A percentile compares a stretch with the other conserved stretches of the same genome.
phyloP scores from a whole-genome alignment of 1,139 yeast genomes.

The Debaryomyces sp. region DNA sequence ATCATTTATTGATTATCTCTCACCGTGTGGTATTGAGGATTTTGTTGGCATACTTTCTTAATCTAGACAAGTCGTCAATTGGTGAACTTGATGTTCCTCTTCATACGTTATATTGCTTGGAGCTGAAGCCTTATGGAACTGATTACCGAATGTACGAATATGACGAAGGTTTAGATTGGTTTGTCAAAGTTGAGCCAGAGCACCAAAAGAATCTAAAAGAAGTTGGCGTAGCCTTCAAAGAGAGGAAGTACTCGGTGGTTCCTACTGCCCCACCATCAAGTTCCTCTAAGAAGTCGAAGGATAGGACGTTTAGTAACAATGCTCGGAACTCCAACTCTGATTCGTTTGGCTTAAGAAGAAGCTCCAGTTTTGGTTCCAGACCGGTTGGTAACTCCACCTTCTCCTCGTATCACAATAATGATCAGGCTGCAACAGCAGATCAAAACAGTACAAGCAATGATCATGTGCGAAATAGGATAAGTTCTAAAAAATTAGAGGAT shows the following conservation, averaged over 20 bases:
- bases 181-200: constrained; percentile 70
- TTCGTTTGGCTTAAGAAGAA: constrained; percentile 21
- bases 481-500: constrained; percentile 18
- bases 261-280: constrained; percentile 68
- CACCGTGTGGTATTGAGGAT: constrained; percentile 93
- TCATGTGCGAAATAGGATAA: constrained; percentile 10
- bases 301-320: constrained; percentile 2
- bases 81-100: constrained; percentile 92
- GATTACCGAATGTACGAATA: constrained; percentile 89
- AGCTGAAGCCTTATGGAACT: constrained; percentile 93
- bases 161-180: constrained; percentile 78
- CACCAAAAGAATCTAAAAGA: constrained; percentile 62
- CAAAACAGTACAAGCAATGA: background rate
- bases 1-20: constrained; percentile 78
- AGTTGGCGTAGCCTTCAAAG: constrained; percentile 66
- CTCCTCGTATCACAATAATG: background rate
- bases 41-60: constrained; percentile 84
- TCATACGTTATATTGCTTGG: constrained; percentile 86
- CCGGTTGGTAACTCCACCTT: background rate
- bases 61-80: constrained; percentile 77
- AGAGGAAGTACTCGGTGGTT: constrained; percentile 68
- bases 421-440: background rate
- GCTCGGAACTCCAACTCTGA: constrained; percentile 5
- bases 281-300: constrained; percentile 8
- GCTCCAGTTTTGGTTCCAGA: constrained; percentile 19